These are phyloP conservation scores for Polytrichum commune DNA, from an alignment of 225 moss, liverwort and hornwort species.

Conservation along the genomic window DNA sequence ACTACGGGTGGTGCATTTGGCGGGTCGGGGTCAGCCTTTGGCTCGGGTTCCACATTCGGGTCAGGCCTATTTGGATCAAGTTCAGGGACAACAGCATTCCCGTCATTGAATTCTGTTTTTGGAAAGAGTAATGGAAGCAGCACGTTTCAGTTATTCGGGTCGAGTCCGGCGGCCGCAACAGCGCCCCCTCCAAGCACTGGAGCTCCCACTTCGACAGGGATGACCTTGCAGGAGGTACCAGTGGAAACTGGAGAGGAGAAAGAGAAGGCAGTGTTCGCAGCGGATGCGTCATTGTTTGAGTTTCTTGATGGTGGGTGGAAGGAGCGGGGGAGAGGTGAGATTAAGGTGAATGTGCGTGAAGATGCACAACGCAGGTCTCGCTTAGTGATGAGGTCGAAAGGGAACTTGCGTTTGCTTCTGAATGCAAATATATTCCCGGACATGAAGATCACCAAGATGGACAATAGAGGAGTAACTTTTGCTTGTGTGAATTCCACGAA, in stretches of 20 bases:
- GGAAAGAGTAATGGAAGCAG: slow-evolving; percentile 51
- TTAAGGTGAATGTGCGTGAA: slow-evolving; percentile 72
- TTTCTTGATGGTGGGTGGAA: slow-evolving; percentile 83
- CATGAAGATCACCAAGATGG: slow-evolving; percentile 94
- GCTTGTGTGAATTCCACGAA: slow-evolving; percentile 78
- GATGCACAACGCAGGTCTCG: slow-evolving; percentile 69
- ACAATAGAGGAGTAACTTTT: slow-evolving; percentile 81
- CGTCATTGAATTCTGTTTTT: slow-evolving; percentile 55
- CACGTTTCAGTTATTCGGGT: slow-evolving; percentile 40
- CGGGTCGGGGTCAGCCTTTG: slow-evolving; percentile 14
- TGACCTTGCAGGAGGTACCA: slow-evolving; percentile 70
- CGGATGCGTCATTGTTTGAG: slow-evolving; percentile 78
- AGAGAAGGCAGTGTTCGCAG: slow-evolving; percentile 80
- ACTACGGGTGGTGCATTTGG: slow-evolving; percentile 29
- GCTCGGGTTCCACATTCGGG: slow-evolving; percentile 28
- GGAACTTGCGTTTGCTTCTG: slow-evolving; percentile 75
- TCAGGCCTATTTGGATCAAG: slow-evolving; percentile 40
- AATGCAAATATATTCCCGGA: slow-evolving; percentile 86
- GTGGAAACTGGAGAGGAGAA: slow-evolving; percentile 93
- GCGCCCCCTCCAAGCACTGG: slow-evolving; percentile 30
- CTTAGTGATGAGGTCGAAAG: slow-evolving; percentile 88
- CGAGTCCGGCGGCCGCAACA: slow-evolving; percentile 15
- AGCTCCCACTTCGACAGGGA: slow-evolving; percentile 34
- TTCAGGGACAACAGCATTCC: slow-evolving; percentile 30
- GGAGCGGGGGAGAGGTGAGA: slow-evolving; percentile 89